A percentile compares a stretch with the other conserved stretches of the same genome.
Conservation (phyloP, 2,329 filamentous ascomycete genomes). For the Fusarium goolgardi region DNA sequence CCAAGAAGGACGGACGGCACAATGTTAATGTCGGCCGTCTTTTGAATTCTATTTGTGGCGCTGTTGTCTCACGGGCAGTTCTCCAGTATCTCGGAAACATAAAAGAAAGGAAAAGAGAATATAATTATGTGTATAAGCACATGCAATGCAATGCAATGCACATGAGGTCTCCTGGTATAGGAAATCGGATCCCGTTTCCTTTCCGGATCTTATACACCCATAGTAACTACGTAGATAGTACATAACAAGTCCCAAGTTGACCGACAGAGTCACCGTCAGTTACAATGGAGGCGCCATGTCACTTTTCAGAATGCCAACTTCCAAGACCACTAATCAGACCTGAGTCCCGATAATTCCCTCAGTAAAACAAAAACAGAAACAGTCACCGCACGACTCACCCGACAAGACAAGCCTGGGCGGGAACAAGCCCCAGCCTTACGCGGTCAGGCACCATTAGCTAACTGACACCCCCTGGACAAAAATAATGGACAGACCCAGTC, state of each 20-base stretch:
- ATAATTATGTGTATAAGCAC: neutral
- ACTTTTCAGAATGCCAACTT: slow-evolving; percentile 5
- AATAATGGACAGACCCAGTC: neutral
- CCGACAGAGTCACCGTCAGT: slow-evolving; percentile 30
- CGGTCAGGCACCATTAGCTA: slow-evolving; percentile 33
- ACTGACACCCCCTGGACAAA: slow-evolving; percentile 2
- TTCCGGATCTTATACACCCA: neutral
- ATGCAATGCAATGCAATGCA: neutral
- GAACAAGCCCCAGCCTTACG: slow-evolving; percentile 21
- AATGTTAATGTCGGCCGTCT: slow-evolving; percentile 8
- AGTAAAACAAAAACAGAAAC: slow-evolving; percentile 7
- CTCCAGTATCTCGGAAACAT: slow-evolving; percentile 20
- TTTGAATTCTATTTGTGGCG: neutral
- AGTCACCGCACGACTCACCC: neutral
- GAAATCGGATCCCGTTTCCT: neutral
- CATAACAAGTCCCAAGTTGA: neutral
- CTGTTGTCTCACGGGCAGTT: slow-evolving; percentile 6
- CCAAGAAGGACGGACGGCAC: slow-evolving; percentile 2
- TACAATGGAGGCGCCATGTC: slow-evolving; percentile 29
- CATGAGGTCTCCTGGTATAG: neutral
- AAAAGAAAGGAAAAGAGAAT: slow-evolving; percentile 1
- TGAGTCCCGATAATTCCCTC: slow-evolving; percentile 32
- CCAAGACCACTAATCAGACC: neutral
- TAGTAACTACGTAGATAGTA: neutral
- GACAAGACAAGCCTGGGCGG: neutral